These are phyloP conservation scores for Penicillium cinerascens DNA, from an alignment of 495 filamentous ascomycete species.

Conservation along the genomic window DNA sequence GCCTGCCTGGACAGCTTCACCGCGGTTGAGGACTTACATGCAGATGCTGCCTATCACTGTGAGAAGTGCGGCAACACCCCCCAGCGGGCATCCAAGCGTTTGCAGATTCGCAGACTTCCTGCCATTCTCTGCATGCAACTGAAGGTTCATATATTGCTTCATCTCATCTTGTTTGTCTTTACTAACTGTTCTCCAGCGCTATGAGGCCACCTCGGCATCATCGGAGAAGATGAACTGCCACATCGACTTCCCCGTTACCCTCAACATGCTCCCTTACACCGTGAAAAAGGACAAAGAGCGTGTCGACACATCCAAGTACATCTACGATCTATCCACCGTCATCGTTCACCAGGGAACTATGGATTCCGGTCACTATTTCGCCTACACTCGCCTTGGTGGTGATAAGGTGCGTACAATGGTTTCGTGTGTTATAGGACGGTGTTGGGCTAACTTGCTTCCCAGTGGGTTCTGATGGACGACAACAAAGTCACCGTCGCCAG, in stretches of 20 bases:
- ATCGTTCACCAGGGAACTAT: constrained; percentile 83
- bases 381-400: constrained; percentile 70
- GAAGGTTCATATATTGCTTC: constrained; percentile 55
- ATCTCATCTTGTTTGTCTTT: neutral
- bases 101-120: constrained; percentile 74
- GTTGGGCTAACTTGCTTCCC: neutral
- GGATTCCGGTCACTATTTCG: constrained; percentile 85
- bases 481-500: constrained; percentile 77
- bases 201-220: constrained; percentile 66
- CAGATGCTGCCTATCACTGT: constrained; percentile 73
- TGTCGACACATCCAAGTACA: constrained; percentile 49
- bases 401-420: constrained; percentile 56
- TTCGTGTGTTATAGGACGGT: neutral
- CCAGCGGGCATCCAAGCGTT: constrained; percentile 72
- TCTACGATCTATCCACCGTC: constrained; percentile 80
- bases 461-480: constrained; percentile 94
- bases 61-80: constrained; percentile 64
- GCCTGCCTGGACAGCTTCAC: constrained; percentile 83
- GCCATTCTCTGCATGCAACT: constrained; percentile 88
- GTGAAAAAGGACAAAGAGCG: constrained; percentile 48
- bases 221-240: constrained; percentile 76
- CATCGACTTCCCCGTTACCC: constrained; percentile 76
- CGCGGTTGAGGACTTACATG: constrained; percentile 61
- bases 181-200: constrained; percentile 51
- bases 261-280: constrained; percentile 87